Conservation (phyloP, 768 basidiomycete species). For the Mycena galopus region DNA sequence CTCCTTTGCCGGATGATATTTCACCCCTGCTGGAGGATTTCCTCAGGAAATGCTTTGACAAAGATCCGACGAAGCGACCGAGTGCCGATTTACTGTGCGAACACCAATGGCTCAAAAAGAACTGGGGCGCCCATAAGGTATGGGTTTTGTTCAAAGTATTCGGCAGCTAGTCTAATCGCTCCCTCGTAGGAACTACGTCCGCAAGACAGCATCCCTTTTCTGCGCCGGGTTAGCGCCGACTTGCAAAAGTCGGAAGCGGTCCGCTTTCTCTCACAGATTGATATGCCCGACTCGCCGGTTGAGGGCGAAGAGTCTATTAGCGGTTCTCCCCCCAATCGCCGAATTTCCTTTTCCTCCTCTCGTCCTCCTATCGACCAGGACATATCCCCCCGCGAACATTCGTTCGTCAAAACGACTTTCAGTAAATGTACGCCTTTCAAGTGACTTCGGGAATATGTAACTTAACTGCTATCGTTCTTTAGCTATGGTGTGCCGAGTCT, state of each 20-base stretch:
- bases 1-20: slow-evolving; percentile 85
- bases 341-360: slow-evolving; percentile 57
- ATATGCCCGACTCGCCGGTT: slow-evolving; percentile 57
- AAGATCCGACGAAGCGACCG: slow-evolving; percentile 87
- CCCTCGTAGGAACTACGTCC: slow-evolving; percentile 80
- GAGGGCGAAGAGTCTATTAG: slow-evolving; percentile 56
- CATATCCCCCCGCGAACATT: slow-evolving; percentile 78
- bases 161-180: slow-evolving; percentile 8
- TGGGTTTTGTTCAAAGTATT: slow-evolving; percentile 3
- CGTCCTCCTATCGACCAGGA: slow-evolving; percentile 59
- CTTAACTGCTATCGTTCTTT: slow-evolving; percentile 29
- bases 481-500: slow-evolving; percentile 93
- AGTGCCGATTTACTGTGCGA: slow-evolving; percentile 88
- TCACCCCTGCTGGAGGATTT: slow-evolving; percentile 86
- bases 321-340: slow-evolving; percentile 53
- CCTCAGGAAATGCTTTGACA: slow-evolving; percentile 89
- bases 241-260: slow-evolving; percentile 78
- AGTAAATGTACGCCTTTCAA: slow-evolving; percentile 78
- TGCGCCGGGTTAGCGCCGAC: slow-evolving; percentile 91
- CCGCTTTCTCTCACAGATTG: slow-evolving; percentile 65
- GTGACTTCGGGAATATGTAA: slow-evolving; percentile 12
- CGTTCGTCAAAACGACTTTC: slow-evolving; percentile 93
- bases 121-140: slow-evolving; percentile 86
- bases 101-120: slow-evolving; percentile 90
- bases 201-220: slow-evolving; percentile 95